Evolutionary conservation across 1,284 basidiomycete genomes (phyloP).

Genomic region (Boletus semigastroideus): DNA sequence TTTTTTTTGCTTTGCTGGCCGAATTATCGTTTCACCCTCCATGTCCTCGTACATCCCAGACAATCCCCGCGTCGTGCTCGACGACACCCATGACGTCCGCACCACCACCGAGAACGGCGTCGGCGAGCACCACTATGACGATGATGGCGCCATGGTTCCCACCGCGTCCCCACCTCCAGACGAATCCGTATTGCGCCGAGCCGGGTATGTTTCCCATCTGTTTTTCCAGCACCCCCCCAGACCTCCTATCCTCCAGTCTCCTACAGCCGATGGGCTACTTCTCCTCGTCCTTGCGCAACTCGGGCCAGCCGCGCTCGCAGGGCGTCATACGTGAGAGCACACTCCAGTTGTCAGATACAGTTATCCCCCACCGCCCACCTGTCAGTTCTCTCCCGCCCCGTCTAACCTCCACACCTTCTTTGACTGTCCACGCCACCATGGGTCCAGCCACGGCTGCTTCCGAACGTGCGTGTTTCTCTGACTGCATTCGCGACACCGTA

Average conservation of each 20-base stretch:
- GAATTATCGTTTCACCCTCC: background rate
- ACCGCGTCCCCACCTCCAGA: conserved; percentile 30
- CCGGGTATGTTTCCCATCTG: conserved; percentile 42
- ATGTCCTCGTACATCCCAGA: conserved; percentile 9
- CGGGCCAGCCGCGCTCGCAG: conserved; percentile 47
- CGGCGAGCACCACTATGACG: conserved; percentile 11
- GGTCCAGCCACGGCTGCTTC: conserved; percentile 18
- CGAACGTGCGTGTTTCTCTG: conserved; percentile 20
- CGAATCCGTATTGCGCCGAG: conserved; percentile 47
- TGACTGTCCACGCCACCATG: conserved; percentile 16
- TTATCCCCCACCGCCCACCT: conserved; percentile 3
- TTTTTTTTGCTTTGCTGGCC: background rate
- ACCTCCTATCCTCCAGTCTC: conserved; percentile 20
- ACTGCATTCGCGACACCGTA: conserved; percentile 6
- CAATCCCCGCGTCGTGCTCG: background rate
- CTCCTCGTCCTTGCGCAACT: conserved; percentile 32
- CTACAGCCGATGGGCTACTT: conserved; percentile 38
- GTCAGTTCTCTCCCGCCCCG: conserved; percentile 1
- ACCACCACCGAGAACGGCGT: background rate
- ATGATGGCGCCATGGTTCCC: conserved; percentile 19
- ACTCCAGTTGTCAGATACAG: conserved; percentile 55
- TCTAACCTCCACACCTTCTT: conserved; percentile 1
- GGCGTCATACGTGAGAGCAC: conserved; percentile 65
- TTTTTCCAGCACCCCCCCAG: conserved; percentile 4
- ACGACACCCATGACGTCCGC: background rate